phyloP scores from a whole-genome alignment of 2,329 filamentous ascomycete genomes.

The Dactylellina haptotyla region DNA sequence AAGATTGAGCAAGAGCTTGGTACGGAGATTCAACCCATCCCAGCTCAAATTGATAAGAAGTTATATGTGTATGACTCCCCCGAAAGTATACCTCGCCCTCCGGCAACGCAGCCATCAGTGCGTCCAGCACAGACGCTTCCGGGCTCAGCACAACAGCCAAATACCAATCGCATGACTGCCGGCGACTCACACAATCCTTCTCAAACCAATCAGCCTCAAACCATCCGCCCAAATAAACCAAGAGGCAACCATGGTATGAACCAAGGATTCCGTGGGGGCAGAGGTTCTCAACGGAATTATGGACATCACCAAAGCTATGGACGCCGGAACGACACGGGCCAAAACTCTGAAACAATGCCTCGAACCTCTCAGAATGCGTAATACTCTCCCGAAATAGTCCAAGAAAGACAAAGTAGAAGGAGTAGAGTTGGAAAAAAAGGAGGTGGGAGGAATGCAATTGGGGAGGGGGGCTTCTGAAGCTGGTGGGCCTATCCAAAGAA shows the following conservation, averaged over 20 bases:
- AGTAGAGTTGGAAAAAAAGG: not conserved
- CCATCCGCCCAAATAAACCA: slow-evolving; percentile 19
- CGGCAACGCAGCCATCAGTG: slow-evolving; percentile 60
- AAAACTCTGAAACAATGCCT: slow-evolving; percentile 8
- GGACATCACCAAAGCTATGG: slow-evolving; percentile 32
- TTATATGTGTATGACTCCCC: slow-evolving; percentile 98
- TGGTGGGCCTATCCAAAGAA: too few relatives aligned
- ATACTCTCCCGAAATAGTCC: not conserved
- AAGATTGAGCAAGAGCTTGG: slow-evolving; percentile 97
- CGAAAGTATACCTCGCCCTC: slow-evolving; percentile 89
- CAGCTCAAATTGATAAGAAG: slow-evolving; percentile 92
- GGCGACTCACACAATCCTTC: slow-evolving; percentile 10
- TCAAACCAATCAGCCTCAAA: slow-evolving; percentile 20
- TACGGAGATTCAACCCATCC: slow-evolving; percentile 97
- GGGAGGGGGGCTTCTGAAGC: too few relatives aligned
- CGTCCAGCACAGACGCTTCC: not conserved
- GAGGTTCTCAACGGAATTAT: slow-evolving; percentile 33
- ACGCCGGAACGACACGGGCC: slow-evolving; percentile 32
- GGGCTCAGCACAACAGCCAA: not conserved
- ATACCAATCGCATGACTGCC: not conserved
- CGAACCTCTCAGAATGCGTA: slow-evolving; percentile 26
- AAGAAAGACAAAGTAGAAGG: not conserved
- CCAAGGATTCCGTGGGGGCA: slow-evolving; percentile 29
- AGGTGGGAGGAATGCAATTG: too few relatives aligned
- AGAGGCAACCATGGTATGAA: slow-evolving; percentile 26